Percentiles rank a stretch among this genome's conserved stretches.
These are phyloP conservation scores for Miamiensis avidus DNA, from an alignment of 169 alveolate species.

Conservation along the genomic window DNA sequence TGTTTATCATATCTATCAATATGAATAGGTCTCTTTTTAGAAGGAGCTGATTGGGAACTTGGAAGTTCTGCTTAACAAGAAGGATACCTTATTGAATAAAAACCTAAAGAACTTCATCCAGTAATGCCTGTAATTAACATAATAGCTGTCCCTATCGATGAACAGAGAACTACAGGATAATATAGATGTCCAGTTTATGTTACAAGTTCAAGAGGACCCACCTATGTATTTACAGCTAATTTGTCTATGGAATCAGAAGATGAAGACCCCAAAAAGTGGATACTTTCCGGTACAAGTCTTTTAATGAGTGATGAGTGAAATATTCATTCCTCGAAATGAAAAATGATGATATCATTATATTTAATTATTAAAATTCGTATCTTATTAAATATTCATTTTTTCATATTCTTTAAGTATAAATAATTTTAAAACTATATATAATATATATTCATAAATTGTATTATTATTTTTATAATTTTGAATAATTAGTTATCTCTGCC, in stretches of 20 bases:
- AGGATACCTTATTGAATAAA: conserved; percentile 89
- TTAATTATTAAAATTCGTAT: too few species aligned
- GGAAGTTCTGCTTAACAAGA: conserved; percentile 88
- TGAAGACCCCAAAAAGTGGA: conserved; percentile 89
- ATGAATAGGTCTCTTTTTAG: conserved; percentile 77
- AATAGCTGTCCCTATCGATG: conserved; percentile 82
- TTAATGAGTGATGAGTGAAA: conserved; percentile 88
- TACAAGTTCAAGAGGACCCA: conserved; percentile 92
- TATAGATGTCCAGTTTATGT: conserved; percentile 93
- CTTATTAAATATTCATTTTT: too few species aligned
- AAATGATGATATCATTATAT: too few species aligned
- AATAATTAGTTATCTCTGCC: too few species aligned
- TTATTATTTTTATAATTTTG: too few species aligned
- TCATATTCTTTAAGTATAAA: too few species aligned
- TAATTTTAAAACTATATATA: too few species aligned
- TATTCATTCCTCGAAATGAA: too few species aligned
- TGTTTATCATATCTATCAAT: too few species aligned
- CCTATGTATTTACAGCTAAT: conserved; percentile 83
- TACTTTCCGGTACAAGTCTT: conserved; percentile 94
- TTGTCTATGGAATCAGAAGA: conserved; percentile 89
- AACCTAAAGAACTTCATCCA: conserved; percentile 89
- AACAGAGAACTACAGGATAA: conserved; percentile 81
- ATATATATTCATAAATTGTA: too few species aligned
- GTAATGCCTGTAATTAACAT: conserved; percentile 90
- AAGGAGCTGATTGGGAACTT: conserved; percentile 96